These are phyloP conservation scores for Noccaea bulbosa DNA, from an alignment of 345 rosid species.

Conservation along the genomic window DNA sequence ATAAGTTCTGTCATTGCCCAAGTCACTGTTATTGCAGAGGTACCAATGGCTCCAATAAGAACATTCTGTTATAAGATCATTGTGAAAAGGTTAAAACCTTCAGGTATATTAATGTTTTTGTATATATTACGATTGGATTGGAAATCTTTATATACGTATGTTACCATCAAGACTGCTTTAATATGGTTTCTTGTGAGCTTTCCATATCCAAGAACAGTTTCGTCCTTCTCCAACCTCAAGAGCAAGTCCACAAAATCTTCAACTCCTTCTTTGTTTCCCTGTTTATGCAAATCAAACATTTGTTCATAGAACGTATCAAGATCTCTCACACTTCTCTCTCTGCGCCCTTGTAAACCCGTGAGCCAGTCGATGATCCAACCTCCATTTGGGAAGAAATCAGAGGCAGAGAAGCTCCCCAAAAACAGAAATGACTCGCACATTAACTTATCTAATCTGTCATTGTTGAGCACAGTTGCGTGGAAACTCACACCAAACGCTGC, in stretches of 20 bases:
- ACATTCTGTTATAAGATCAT: slow-evolving; percentile 43
- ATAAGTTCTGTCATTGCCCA: slow-evolving; percentile 60
- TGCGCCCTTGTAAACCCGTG: slow-evolving; percentile 39
- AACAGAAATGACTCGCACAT: slow-evolving; percentile 44
- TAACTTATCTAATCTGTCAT: slow-evolving; percentile 36
- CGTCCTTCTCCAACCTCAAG: slow-evolving; percentile 38
- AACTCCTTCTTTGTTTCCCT: slow-evolving; percentile 21
- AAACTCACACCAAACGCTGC: slow-evolving; percentile 53
- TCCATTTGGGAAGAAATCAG: too few relatives aligned
- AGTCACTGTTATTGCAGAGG: slow-evolving; percentile 36
- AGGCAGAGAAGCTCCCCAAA: slow-evolving; percentile 44
- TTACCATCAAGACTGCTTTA: slow-evolving; percentile 44
- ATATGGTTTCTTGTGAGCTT: slow-evolving; percentile 41
- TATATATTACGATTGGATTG: neutral
- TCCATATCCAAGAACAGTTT: slow-evolving; percentile 35
- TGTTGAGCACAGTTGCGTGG: slow-evolving; percentile 38
- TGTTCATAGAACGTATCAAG: slow-evolving; percentile 51
- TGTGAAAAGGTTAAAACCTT: neutral
- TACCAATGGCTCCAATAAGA: slow-evolving; percentile 37
- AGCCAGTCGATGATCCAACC: slow-evolving; percentile 53
- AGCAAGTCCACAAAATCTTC: slow-evolving; percentile 48
- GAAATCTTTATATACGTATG: neutral
- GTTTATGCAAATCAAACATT: slow-evolving; percentile 51
- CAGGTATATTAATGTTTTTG: neutral
- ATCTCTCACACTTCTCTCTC: slow-evolving; percentile 45